Percentiles rank a stretch among this genome's conserved stretches.
phyloP scores from a whole-genome alignment of 495 filamentous ascomycete genomes.

The Penicillium waksmanii region DNA sequence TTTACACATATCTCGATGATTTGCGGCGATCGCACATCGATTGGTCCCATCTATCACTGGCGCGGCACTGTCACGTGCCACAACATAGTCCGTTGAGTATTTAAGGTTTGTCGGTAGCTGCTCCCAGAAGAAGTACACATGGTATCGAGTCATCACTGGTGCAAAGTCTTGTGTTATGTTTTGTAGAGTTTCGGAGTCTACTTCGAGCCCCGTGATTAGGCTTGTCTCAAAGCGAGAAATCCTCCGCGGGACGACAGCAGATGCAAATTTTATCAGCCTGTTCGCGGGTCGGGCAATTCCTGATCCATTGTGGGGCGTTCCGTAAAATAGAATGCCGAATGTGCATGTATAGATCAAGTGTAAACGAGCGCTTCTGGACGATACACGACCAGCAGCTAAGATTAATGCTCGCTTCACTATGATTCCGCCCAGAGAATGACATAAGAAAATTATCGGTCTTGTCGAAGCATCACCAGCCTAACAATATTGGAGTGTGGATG shows the following conservation, averaged over 20 bases:
- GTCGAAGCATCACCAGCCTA: background rate
- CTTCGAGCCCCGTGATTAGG: conserved; percentile 9
- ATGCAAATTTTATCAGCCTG: conserved; percentile 2
- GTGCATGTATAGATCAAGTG: conserved; percentile 73
- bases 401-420: conserved; percentile 66
- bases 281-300: conserved; percentile 21
- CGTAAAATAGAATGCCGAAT: conserved; percentile 73
- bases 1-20: conserved; percentile 10
- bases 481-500: background rate
- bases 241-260: conserved; percentile 6
- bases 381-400: conserved; percentile 57
- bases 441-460: conserved; percentile 73
- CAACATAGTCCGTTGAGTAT: conserved; percentile 7
- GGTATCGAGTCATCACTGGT: conserved; percentile 6
- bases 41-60: conserved; percentile 9
- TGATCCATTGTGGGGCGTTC: conserved; percentile 71
- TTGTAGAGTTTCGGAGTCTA: conserved; percentile 9
- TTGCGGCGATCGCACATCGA: conserved; percentile 7
- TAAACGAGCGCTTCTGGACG: conserved; percentile 61
- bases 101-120: conserved; percentile 1
- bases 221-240: conserved; percentile 11
- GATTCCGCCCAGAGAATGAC: conserved; percentile 74
- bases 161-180: conserved; percentile 7
- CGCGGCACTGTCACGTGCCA: conserved; percentile 3
- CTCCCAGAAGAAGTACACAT: conserved; percentile 8